Evolutionary conservation across 441 rosid genomes (phyloP).

Genomic region (Populus trichocarpa): DNA sequence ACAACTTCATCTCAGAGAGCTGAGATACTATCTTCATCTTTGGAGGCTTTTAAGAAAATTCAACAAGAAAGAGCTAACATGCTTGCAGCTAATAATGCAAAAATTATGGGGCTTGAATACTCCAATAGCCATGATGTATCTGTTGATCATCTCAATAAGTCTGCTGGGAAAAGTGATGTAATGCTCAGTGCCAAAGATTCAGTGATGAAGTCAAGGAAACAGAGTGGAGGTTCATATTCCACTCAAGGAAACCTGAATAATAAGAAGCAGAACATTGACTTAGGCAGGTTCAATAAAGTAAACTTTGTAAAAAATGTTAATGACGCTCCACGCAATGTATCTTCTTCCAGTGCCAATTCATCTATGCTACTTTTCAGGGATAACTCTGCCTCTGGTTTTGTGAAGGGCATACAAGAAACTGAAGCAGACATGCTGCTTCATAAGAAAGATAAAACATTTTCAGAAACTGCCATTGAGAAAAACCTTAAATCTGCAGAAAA

Average conservation of each 20-base stretch:
- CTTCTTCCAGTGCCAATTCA: constrained; percentile 29
- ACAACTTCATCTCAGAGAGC: constrained; percentile 78
- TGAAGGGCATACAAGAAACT: constrained; percentile 52
- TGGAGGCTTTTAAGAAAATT: constrained; percentile 76
- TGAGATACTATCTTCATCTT: constrained; percentile 70
- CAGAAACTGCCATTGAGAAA: constrained; percentile 39
- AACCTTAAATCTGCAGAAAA: constrained; percentile 35
- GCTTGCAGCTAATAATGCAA: constrained; percentile 24
- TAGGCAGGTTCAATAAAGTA: constrained; percentile 38
- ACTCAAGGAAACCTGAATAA: constrained; percentile 25
- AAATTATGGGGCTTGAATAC: constrained; percentile 29
- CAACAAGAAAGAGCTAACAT: constrained; percentile 62
- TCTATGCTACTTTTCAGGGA: constrained; percentile 36
- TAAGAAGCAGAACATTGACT: constrained; percentile 32
- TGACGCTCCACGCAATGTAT: constrained; percentile 25
- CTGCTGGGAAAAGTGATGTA: constrained; percentile 27
- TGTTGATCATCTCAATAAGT: constrained; percentile 26
- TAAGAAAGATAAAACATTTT: constrained; percentile 42
- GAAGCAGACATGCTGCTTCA: constrained; percentile 40
- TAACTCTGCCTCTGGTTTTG: constrained; percentile 29
- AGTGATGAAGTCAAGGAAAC: constrained; percentile 32
- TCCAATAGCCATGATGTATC: constrained; percentile 23
- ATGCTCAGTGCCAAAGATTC: constrained; percentile 26
- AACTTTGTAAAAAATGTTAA: constrained; percentile 30
- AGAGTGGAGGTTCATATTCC: constrained; percentile 28